Evolutionary conservation across 2,329 filamentous ascomycete species (phyloP), one percentile per base, ranked within the genome.

Genomic region (Xylaria sp.): DNA sequence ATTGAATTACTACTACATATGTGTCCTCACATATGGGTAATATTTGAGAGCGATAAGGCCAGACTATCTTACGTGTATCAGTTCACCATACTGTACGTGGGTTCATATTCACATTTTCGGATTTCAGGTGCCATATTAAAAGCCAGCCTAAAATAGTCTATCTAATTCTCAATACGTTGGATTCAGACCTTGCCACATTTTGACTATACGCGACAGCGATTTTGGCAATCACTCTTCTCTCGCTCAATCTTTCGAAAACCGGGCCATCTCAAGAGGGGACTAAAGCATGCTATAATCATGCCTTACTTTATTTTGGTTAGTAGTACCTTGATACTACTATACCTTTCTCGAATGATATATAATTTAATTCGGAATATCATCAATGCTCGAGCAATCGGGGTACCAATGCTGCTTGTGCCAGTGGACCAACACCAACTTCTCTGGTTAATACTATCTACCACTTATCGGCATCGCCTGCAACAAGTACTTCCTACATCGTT

Each of bases 371-470:
- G 53, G 53, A 57, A 57, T 18, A 43, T 57, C 18, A 43, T 57
- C 20, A 43, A 57, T 43, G n/a, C 53, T 43, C 20, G 34, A n/a
- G 53, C 53, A 28, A 41, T 57, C 5, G 53, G 53, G 23, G 20
- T 57, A 10, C 53, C 53, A 41, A 41, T 43, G 36, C 10, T 57
- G 4, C 32, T 57, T 57, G 34, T 57, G 20, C 53, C 53, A 2
- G 9, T 55, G 20, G 28, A 55, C 30, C 50, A 55, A 55, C 12
- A 55, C 13, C 28, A 55, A 9, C 53, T 57, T 12, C 34, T 41
- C 7, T 57, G 53, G 53, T 57, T 57, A 36, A 25, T 57, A 15
- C 20, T 57, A 30, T 57, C 53, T 43, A 57, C 53, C 20, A 41
- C 53, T 4, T 28, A 57, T 57, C 53, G 53, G 23, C 20, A 28